Evolutionary conservation across 1,139 yeast species (phyloP).

Genomic region (Saccharomyces pastorianus): DNA sequence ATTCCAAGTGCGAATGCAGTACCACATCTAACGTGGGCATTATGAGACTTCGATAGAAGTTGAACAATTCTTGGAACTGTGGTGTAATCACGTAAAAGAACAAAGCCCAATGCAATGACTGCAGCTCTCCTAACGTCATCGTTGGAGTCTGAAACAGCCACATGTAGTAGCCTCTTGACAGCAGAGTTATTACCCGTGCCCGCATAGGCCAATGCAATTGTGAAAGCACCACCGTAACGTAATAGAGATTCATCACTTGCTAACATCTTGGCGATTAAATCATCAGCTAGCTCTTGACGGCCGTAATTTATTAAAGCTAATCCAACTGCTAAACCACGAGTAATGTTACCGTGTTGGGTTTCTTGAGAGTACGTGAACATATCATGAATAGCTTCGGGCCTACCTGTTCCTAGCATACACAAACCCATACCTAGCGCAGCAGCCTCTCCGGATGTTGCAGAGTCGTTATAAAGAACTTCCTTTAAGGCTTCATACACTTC

Average conservation of each 20-base stretch:
- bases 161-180: slow-evolving; percentile 75
- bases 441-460: slow-evolving; percentile 93
- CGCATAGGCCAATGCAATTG: slow-evolving; percentile 91
- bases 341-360: slow-evolving; percentile 91
- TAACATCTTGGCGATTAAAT: slow-evolving; percentile 57
- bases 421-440: slow-evolving; percentile 96
- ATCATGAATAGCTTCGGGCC: slow-evolving; percentile 61
- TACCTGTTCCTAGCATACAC: slow-evolving; percentile 87
- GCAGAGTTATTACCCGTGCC: slow-evolving; percentile 92
- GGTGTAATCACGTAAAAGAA: slow-evolving; percentile 80
- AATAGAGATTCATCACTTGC: slow-evolving; percentile 73
- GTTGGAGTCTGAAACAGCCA: slow-evolving; percentile 93
- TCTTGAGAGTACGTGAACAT: slow-evolving; percentile 91
- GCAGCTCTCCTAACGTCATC: slow-evolving; percentile 97
- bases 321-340: slow-evolving; percentile 86
- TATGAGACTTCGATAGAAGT: slow-evolving; percentile 85
- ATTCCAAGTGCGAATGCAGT: slow-evolving; percentile 96
- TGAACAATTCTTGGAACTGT: slow-evolving; percentile 95
- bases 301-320: slow-evolving; percentile 82
- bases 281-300: slow-evolving; percentile 74
- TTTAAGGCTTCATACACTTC: slow-evolving; percentile 75
- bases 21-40: slow-evolving; percentile 97
- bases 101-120: slow-evolving; percentile 88
- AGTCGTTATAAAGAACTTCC: slow-evolving; percentile 78
- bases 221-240: slow-evolving; percentile 93